Base-by-base conservation (phyloP, 2,329 filamentous ascomycete genomes). In the Verticillium nonalfalfae region DNA sequence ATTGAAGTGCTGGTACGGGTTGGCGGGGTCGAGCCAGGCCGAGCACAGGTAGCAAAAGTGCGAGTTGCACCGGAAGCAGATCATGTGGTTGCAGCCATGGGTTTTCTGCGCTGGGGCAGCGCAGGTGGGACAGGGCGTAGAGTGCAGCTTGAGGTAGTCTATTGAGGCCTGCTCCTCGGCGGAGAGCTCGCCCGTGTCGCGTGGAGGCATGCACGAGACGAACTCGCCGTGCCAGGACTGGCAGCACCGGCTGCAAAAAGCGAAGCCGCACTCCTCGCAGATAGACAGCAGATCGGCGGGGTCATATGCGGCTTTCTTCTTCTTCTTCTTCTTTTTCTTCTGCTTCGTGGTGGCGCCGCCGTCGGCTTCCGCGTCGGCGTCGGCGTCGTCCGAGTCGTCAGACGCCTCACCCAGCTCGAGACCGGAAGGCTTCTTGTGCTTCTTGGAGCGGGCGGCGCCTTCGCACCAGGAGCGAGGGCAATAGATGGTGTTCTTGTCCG, bases 41-140 rank as follows among this genome's bases (percentile, higher is more conserved):
- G 90, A 89, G 71, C 95, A 98, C 1, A 98, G 83, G 68, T 98
- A 98, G 78, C 95, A 99, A 73, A 97, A 98, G 74, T 98, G 94
- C 2, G 91, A 90, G 59, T 89, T 82, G 78, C 95, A 99, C 65
- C 91, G 88, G 73, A 89, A 91, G 76, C 94, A 97, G 58, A 89
- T 90, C 93, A 98, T 98, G 75, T 97, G 93, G 74, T 97, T 97
- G 80, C 95, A 99, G 45, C 95, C 95, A 70, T 91, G 87, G 1
- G 90, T 91, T 79, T 99, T 99, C 72, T 97, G 91, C 26, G 89
- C 89, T 0, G 91, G 91, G 1, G 90, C 88, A 35, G 82, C 86
- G 76, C 95, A 99, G 4, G 92, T 94, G 11, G 95, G 93, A 71
- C 95, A 99, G 1, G 90, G 87, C 11, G 92, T 92, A 0, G 93